Percentiles rank a stretch among this genome's conserved stretches.
Evolutionary conservation across 1,284 basidiomycete species (phyloP).

Genomic region (Pyrrhoderma noxium): DNA sequence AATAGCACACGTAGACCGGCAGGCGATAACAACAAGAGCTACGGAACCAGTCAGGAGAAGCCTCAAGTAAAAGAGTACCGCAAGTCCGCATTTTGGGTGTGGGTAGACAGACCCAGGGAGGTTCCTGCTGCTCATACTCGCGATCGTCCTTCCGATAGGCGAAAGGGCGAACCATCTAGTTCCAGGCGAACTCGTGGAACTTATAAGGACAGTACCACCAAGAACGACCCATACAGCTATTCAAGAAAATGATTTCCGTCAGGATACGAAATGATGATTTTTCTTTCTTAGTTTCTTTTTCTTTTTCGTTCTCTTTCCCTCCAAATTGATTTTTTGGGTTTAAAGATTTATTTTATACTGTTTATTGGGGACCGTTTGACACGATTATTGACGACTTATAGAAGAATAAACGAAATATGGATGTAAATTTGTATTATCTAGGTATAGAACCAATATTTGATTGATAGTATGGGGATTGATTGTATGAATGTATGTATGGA

Average conservation of each 20-base stretch:
- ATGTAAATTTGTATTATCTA: too few species aligned
- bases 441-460: too few species aligned
- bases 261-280: too few species aligned
- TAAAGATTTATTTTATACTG: too few species aligned
- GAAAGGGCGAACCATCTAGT: constrained; percentile 7
- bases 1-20: constrained; percentile 13
- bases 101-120: constrained; percentile 15
- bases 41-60: background rate
- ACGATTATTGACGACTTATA: too few species aligned
- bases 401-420: too few species aligned
- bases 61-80: constrained; percentile 10
- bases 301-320: background rate
- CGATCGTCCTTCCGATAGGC: constrained; percentile 8
- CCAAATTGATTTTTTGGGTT: too few species aligned
- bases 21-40: background rate
- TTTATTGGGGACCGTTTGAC: too few species aligned
- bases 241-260: background rate
- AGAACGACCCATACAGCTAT: background rate
- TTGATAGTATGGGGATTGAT: too few species aligned
- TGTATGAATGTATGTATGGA: too few species aligned
- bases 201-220: background rate
- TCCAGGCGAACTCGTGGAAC: constrained; percentile 8
- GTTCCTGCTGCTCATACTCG: constrained; percentile 12
- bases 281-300: background rate
- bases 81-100: constrained; percentile 17